These are phyloP conservation scores for Quercus lobata DNA, from an alignment of 331 rosid species.

Conservation along the genomic window DNA sequence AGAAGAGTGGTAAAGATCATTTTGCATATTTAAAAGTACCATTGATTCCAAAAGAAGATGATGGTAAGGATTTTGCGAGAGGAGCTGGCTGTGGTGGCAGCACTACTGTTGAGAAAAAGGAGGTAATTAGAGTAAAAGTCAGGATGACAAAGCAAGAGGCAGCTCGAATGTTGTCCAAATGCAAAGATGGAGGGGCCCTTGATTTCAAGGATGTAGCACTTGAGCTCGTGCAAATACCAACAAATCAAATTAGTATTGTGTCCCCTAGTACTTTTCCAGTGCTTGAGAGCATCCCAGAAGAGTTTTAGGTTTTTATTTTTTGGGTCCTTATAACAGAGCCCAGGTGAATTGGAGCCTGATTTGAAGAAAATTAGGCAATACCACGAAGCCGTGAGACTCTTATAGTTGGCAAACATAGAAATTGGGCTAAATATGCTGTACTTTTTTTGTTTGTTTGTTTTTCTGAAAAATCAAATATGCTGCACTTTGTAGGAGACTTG, in stretches of 20 bases:
- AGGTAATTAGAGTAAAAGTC: slow-evolving; percentile 54
- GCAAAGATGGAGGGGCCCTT: slow-evolving; percentile 64
- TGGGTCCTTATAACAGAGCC: too few relatives aligned
- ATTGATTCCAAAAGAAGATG: slow-evolving; percentile 24
- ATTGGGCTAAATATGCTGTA: too few relatives aligned
- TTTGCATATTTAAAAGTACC: slow-evolving; percentile 30
- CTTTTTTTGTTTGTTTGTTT: too few relatives aligned
- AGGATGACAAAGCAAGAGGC: slow-evolving; percentile 85
- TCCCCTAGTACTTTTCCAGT: background rate
- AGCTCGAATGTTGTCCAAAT: slow-evolving; percentile 46
- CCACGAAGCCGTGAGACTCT: too few relatives aligned
- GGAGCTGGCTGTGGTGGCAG: background rate
- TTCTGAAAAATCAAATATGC: too few relatives aligned
- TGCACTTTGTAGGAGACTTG: too few relatives aligned
- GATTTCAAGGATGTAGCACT: slow-evolving; percentile 52
- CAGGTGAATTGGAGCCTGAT: too few relatives aligned
- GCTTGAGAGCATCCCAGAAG: slow-evolving; percentile 14
- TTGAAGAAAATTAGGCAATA: too few relatives aligned
- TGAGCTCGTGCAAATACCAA: slow-evolving; percentile 40
- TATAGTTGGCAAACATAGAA: too few relatives aligned
- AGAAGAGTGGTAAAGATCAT: slow-evolving; percentile 21
- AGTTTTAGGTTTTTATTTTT: background rate
- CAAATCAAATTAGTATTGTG: slow-evolving; percentile 21
- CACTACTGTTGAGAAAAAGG: slow-evolving; percentile 4
- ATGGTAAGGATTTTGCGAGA: background rate